Evolutionary conservation across 257 asterid species (phyloP).

Genomic region (Pogostemon cablin): DNA sequence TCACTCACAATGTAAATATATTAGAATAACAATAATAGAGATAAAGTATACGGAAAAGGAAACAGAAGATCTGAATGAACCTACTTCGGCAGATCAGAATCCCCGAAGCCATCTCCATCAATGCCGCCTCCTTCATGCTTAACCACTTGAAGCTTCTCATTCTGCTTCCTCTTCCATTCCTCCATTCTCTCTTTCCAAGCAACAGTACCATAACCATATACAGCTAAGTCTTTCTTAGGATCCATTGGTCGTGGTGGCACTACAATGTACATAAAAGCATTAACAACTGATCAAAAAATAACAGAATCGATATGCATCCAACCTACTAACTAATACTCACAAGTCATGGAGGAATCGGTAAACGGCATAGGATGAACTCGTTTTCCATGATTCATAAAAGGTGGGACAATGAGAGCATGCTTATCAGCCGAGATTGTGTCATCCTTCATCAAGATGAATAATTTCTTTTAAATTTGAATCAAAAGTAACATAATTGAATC

Average conservation of each 20-base stretch:
- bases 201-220: conserved; percentile 83
- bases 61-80: conserved; percentile 35
- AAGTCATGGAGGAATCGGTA: conserved; percentile 71
- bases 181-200: conserved; percentile 98
- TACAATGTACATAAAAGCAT: conserved; percentile 27
- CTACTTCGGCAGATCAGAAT: conserved; percentile 82
- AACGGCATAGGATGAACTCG: conserved; percentile 70
- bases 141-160: conserved; percentile 76
- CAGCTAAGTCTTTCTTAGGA: conserved; percentile 86
- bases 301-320: not conserved
- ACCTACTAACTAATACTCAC: conserved; percentile 41
- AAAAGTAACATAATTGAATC: not conserved
- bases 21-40: conserved; percentile 2
- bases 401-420: conserved; percentile 85
- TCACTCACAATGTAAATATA: not conserved
- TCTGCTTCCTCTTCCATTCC: conserved; percentile 87
- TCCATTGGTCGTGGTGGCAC: conserved; percentile 93
- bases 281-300: conserved; percentile 15
- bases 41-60: conserved; percentile 14
- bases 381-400: conserved; percentile 63
- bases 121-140: conserved; percentile 70
- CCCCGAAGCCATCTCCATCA: conserved; percentile 65
- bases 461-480: not conserved
- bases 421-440: conserved; percentile 79
- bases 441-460: conserved; percentile 48